Percentiles rank a stretch among this genome's conserved stretches.
Evolutionary conservation across 2,329 filamentous ascomycete genomes (phyloP).

Genomic region (Podosphaera aphanis): DNA sequence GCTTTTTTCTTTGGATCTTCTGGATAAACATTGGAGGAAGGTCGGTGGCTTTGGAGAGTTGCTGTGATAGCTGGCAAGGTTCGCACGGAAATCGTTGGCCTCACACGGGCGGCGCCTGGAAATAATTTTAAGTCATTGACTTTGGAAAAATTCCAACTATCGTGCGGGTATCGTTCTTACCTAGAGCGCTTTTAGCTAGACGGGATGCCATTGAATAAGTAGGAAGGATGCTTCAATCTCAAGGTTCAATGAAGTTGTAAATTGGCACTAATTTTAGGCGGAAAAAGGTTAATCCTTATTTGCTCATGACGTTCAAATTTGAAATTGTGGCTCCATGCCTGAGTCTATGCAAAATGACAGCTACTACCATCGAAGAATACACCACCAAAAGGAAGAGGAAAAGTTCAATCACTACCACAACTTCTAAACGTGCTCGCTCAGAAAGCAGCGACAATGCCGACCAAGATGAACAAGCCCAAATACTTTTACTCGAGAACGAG

Average conservation of each 20-base stretch:
- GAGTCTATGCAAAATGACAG: background rate
- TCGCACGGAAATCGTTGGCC: conserved; percentile 55
- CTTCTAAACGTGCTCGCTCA: conserved; percentile 21
- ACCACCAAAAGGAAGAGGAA: conserved; percentile 24
- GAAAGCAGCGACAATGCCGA: conserved; percentile 24
- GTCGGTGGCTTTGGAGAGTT: conserved; percentile 39
- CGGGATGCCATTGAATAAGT: conserved; percentile 76
- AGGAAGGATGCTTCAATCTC: too few species aligned
- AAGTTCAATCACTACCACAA: conserved; percentile 23
- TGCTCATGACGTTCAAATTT: background rate
- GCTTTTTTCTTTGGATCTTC: conserved; percentile 94
- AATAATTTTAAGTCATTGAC: conserved; percentile 19
- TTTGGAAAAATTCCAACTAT: too few species aligned
- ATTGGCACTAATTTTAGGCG: background rate
- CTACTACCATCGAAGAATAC: background rate
- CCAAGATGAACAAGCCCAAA: conserved; percentile 36
- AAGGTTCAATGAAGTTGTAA: too few species aligned
- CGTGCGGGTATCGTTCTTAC: too few species aligned
- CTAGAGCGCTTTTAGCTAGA: conserved; percentile 82
- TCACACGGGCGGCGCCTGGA: conserved; percentile 59
- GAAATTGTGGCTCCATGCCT: too few species aligned
- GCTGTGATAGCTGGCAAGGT: conserved; percentile 51
- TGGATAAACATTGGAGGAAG: conserved; percentile 52
- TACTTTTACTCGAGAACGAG: conserved; percentile 53
- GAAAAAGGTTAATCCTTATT: background rate